Conservation (phyloP, 2,329 filamentous ascomycete genomes). For the Cladosporium sp. region DNA sequence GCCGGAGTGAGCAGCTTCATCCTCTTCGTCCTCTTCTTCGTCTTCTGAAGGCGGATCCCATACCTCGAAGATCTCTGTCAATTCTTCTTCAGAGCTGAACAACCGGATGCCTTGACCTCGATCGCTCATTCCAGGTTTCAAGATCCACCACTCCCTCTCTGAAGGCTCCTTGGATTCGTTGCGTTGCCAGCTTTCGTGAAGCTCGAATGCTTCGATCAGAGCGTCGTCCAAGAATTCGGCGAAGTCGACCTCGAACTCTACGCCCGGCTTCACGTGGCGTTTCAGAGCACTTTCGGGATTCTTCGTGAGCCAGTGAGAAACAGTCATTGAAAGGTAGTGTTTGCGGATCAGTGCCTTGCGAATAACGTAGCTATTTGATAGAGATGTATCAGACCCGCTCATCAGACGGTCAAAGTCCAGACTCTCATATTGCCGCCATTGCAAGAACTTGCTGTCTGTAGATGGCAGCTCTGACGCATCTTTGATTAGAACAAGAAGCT, state of each 20-base stretch:
- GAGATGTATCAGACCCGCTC: slow-evolving; percentile 54
- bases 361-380: slow-evolving; percentile 89
- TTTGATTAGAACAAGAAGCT: slow-evolving; percentile 35
- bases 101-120: slow-evolving; percentile 87
- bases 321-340: slow-evolving; percentile 82
- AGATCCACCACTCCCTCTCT: slow-evolving; percentile 81
- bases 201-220: slow-evolving; percentile 76
- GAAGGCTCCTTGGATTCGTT: slow-evolving; percentile 51
- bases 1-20: slow-evolving; percentile 34
- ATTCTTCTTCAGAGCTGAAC: slow-evolving; percentile 77
- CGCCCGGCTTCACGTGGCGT: slow-evolving; percentile 68
- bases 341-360: slow-evolving; percentile 95
- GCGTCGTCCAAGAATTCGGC: slow-evolving; percentile 95
- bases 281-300: slow-evolving; percentile 67
- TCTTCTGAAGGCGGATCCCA: slow-evolving; percentile 78
- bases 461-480: slow-evolving; percentile 53
- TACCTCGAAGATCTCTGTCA: slow-evolving; percentile 83
- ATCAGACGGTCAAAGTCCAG: slow-evolving; percentile 78
- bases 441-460: slow-evolving; percentile 54
- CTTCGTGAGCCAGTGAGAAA: slow-evolving; percentile 82
- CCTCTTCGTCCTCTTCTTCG: slow-evolving; percentile 51
- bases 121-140: slow-evolving; percentile 98
- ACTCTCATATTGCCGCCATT: slow-evolving; percentile 81
- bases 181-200: slow-evolving; percentile 69
- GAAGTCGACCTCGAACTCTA: slow-evolving; percentile 92